Conservation (phyloP, 2,329 filamentous ascomycete genomes). For the Pseudogymnoascus sp. region DNA sequence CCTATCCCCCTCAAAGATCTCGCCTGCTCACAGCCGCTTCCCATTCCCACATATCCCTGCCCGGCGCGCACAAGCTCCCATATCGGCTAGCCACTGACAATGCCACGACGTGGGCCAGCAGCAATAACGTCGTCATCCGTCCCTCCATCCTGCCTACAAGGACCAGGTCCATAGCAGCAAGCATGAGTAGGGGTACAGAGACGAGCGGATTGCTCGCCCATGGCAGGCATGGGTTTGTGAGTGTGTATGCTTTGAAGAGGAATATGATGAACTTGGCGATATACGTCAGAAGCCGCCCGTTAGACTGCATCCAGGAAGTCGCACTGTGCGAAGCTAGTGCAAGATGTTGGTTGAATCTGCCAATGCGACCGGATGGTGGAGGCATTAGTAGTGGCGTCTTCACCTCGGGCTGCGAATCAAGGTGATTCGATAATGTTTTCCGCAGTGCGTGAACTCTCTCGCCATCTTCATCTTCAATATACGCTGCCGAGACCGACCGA, state of each 20-base stretch:
- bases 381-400: constrained; percentile 34
- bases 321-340: constrained; percentile 30
- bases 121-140: constrained; percentile 33
- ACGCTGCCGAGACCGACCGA: constrained; percentile 22
- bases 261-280: constrained; percentile 55
- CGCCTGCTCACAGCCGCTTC: background rate
- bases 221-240: constrained; percentile 65
- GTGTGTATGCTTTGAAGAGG: constrained; percentile 57
- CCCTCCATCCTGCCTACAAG: constrained; percentile 32
- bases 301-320: constrained; percentile 25
- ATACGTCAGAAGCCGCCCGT: constrained; percentile 30
- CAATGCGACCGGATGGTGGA: constrained; percentile 29
- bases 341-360: constrained; percentile 24
- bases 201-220: constrained; percentile 59
- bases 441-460: background rate
- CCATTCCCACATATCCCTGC: constrained; percentile 11
- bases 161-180: constrained; percentile 62
- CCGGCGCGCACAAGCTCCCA: constrained; percentile 26
- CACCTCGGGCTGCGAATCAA: background rate
- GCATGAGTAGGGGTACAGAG: constrained; percentile 57
- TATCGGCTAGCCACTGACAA: constrained; percentile 35
- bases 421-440: constrained; percentile 2
- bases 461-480: constrained; percentile 23
- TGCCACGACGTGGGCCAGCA: constrained; percentile 40
- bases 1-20: background rate